Evolutionary conservation across 257 asterid species (phyloP), one percentile per base, ranked within the genome.

Genomic region (Euphrasia confusa): DNA sequence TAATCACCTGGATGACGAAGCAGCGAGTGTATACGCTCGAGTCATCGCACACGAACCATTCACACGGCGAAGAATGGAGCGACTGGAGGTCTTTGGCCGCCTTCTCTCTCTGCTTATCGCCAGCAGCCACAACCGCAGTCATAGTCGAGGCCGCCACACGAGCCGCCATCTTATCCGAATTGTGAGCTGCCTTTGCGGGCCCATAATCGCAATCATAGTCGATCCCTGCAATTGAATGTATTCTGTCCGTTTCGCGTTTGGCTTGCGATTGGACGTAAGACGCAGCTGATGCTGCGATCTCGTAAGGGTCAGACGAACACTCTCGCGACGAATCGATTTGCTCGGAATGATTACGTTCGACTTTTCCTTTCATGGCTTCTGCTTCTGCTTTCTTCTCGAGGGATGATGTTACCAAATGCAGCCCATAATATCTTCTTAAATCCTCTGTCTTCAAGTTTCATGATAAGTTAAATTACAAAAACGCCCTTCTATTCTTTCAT

Each of bases 51-150:
- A 82, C 77, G 72, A 88, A 88, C 98, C 96, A 91, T 42, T 91
- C 90, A n/a, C 95, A 85, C 1, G 96, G 94, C 5, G 98, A 81
- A 6, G 84, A 82, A 32, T 85, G 89, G 66, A 86, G 91, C 5
- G 97, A 87, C 40, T 79, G 97, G 50, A 91, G 95, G 44, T 88
- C 90, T 76, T 54, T 84, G 2, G 95, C 98, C 2, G 96, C 90
- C 78, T 81, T 74, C 73, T 83, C 91, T 27, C 74, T 88, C 75
- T 82, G 77, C 71, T 79, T 66, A 77, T 88, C 92, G 21, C 79
- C 85, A 15, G 96, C 96, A 28, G 95, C 98, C 24, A 90, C 91
- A 57, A 91, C 78, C 21, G 98, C 85, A 12, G 96, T 91, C 89
- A 91, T 82, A 18, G 94, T 75, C 10, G 95, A 84, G 47, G 98